A percentile compares a stretch with the other conserved stretches of the same genome.
Evolutionary conservation across 306 rosid genomes (phyloP).

Genomic region (Cicer chorassanicum): DNA sequence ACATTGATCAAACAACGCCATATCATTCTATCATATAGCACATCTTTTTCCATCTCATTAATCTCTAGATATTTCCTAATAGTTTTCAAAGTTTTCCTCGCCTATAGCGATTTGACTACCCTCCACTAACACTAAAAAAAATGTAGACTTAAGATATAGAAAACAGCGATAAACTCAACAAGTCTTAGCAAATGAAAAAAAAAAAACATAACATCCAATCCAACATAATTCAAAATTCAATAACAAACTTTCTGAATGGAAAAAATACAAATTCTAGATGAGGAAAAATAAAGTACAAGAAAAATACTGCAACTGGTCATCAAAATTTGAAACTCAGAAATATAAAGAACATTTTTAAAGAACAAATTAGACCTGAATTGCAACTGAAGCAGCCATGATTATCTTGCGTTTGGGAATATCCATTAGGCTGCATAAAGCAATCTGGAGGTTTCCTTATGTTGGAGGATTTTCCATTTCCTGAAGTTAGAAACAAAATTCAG

Average conservation of each 20-base stretch:
- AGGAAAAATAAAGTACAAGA: conserved; percentile 24
- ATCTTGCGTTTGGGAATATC: conserved; percentile 65
- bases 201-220: not conserved
- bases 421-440: conserved; percentile 60
- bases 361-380: conserved; percentile 63
- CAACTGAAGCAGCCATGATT: conserved; percentile 69
- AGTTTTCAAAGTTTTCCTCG: too few species aligned
- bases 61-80: too few species aligned
- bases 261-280: conserved; percentile 6
- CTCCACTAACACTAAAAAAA: conserved; percentile 18
- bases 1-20: too few species aligned
- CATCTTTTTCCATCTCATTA: too few species aligned
- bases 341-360: conserved; percentile 22
- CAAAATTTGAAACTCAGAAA: conserved; percentile 20
- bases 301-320: conserved; percentile 25
- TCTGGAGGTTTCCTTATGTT: conserved; percentile 62
- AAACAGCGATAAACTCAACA: conserved; percentile 8
- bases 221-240: conserved; percentile 31
- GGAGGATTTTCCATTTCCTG: conserved; percentile 69
- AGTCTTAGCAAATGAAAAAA: not conserved
- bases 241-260: not conserved
- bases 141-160: not conserved
- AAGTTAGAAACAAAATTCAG: conserved; percentile 37
- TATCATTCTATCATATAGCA: too few species aligned
- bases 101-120: too few species aligned